These are phyloP conservation scores for Seiridium cupressi DNA, from an alignment of 2,329 filamentous ascomycete genomes.

Conservation along the genomic window DNA sequence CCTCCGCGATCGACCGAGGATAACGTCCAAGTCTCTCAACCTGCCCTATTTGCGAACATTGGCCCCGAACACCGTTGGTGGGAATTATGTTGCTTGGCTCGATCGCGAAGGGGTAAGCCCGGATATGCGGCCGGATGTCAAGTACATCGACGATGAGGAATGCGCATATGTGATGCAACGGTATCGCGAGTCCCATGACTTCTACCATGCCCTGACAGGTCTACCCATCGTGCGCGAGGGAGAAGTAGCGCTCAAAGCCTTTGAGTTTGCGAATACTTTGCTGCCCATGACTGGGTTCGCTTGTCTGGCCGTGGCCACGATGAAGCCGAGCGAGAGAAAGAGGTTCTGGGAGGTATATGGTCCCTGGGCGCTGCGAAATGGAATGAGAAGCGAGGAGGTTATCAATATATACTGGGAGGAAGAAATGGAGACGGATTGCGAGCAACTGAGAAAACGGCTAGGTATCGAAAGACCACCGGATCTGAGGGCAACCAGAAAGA, in stretches of 20 bases:
- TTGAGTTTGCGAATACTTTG: constrained; percentile 93
- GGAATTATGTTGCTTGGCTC: constrained; percentile 85
- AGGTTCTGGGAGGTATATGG: constrained; percentile 75
- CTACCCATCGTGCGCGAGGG: constrained; percentile 91
- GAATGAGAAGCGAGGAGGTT: constrained; percentile 71
- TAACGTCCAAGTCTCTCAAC: constrained; percentile 71
- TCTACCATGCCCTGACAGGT: constrained; percentile 93
- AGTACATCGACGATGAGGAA: constrained; percentile 92
- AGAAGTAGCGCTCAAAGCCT: constrained; percentile 95
- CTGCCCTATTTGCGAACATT: constrained; percentile 70
- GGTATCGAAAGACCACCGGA: constrained; percentile 89
- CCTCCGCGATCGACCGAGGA: constrained; percentile 82
- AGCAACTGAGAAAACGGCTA: constrained; percentile 69
- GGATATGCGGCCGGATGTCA: constrained; percentile 78
- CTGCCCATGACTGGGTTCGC: constrained; percentile 93
- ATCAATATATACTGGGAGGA: constrained; percentile 99
- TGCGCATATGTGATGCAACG: constrained; percentile 98
- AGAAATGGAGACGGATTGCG: constrained; percentile 79
- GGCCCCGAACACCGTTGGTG: constrained; percentile 72
- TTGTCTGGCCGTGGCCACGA: constrained; percentile 79
- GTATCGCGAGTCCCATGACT: constrained; percentile 96
- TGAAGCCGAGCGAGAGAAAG: constrained; percentile 77
- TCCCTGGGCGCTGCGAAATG: constrained; percentile 89
- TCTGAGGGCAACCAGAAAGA: constrained; percentile 72
- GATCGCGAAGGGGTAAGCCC: constrained; percentile 91